phyloP scores from a whole-genome alignment of 768 basidiomycete species.

The Boletus pseudo-olivaceus region DNA sequence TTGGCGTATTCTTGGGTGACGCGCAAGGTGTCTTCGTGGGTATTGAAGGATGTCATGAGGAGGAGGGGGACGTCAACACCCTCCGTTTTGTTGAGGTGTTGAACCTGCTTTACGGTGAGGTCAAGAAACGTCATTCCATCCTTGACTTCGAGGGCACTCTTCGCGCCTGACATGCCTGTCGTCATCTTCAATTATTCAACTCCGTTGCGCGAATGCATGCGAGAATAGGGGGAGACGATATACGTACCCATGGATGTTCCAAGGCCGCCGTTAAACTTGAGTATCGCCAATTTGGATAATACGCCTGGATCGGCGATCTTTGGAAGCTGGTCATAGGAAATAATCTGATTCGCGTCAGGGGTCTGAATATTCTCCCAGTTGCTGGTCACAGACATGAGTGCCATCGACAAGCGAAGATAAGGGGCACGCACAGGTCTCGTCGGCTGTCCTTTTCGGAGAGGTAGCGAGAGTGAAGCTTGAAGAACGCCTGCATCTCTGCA shows the following conservation, averaged over 20 bases:
- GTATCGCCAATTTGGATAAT: conserved; percentile 90
- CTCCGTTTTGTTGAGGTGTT: conserved; percentile 85
- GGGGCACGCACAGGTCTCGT: conserved; percentile 69
- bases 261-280: conserved; percentile 93
- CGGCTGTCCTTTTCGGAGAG: conserved; percentile 84
- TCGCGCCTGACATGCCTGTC: conserved; percentile 78
- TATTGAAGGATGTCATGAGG: conserved; percentile 99
- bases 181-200: neutral
- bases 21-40: conserved; percentile 91
- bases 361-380: conserved; percentile 90
- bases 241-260: conserved; percentile 82
- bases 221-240: neutral
- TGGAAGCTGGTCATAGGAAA: conserved; percentile 75
- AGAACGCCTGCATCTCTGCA: conserved; percentile 95
- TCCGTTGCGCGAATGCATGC: neutral
- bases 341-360: conserved; percentile 80
- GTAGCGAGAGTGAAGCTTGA: conserved; percentile 94
- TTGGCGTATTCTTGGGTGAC: conserved; percentile 97
- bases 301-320: conserved; percentile 54
- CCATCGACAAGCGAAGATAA: conserved; percentile 5
- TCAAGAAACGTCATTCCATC: conserved; percentile 98
- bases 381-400: conserved; percentile 37
- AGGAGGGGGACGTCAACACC: conserved; percentile 93
- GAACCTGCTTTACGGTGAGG: conserved; percentile 89
- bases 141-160: conserved; percentile 93